Percentiles rank a stretch among this genome's conserved stretches.
Conservation (phyloP, 106 monocot genomes). For the Dioscorea dumetorum region DNA sequence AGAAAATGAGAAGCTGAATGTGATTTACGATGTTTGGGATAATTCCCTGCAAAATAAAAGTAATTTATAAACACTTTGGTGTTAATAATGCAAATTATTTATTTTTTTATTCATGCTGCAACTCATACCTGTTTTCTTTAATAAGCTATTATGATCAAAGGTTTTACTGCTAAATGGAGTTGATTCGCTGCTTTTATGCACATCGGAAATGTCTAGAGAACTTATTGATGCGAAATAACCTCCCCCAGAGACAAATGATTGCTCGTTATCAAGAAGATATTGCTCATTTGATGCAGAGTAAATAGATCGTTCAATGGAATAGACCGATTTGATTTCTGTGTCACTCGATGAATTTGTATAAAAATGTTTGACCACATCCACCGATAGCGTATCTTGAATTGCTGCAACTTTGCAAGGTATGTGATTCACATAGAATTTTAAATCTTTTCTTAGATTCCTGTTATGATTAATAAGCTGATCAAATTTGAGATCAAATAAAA, state of each 20-base stretch:
- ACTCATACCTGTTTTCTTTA: conserved; percentile 10
- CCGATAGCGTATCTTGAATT: conserved; percentile 25
- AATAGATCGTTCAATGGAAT: conserved; percentile 11
- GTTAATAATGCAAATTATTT: too few species aligned
- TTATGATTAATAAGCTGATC: not conserved
- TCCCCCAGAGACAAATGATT: conserved; percentile 2
- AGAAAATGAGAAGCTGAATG: not conserved
- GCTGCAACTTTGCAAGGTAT: conserved; percentile 41
- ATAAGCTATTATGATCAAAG: not conserved
- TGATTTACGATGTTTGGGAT: too few species aligned
- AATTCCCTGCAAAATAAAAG: too few species aligned
- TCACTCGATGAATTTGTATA: conserved; percentile 12
- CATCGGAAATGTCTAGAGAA: conserved; percentile 4
- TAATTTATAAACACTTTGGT: too few species aligned
- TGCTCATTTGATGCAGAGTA: not conserved
- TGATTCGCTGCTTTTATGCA: not conserved
- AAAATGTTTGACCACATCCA: conserved; percentile 17
- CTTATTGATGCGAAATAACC: conserved; percentile 8
- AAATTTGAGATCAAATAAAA: not conserved
- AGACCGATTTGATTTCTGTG: conserved; percentile 17
- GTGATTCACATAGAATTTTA: conserved; percentile 29
- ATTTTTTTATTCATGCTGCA: too few species aligned
- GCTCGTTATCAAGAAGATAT: conserved; percentile 1
- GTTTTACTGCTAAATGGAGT: conserved; percentile 6
- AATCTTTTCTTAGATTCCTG: conserved; percentile 41